A percentile compares a stretch with the other conserved stretches of the same genome.
These are phyloP conservation scores for Gnomoniopsis smithogilvyi DNA, from an alignment of 2,329 filamentous ascomycete species.

Conservation along the genomic window DNA sequence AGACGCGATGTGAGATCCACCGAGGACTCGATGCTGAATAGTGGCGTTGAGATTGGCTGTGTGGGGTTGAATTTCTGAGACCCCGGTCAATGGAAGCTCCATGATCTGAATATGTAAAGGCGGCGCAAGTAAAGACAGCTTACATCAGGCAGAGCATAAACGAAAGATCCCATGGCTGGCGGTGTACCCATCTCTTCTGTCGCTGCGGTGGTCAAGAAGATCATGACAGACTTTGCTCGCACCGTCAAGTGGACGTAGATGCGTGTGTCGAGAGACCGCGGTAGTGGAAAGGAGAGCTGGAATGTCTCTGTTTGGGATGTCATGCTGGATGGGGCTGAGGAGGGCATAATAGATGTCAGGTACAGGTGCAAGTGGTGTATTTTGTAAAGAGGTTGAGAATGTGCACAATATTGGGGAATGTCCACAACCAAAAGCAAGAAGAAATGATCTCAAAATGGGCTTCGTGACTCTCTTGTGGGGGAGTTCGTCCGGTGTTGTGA, in stretches of 20 bases:
- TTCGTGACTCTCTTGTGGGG: too few relatives aligned
- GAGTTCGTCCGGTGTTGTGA: too few relatives aligned
- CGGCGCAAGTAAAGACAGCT: conserved; percentile 21
- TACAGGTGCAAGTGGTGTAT: background rate
- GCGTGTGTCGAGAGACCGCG: conserved; percentile 56
- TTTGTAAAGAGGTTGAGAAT: background rate
- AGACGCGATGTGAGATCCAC: conserved; percentile 84
- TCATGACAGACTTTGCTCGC: conserved; percentile 52
- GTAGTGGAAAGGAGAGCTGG: conserved; percentile 58
- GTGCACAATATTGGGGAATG: too few relatives aligned
- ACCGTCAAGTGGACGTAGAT: conserved; percentile 59
- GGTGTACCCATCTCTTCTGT: conserved; percentile 48
- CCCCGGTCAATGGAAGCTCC: background rate
- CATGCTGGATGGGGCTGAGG: background rate
- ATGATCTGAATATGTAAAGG: background rate
- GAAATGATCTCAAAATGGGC: too few relatives aligned
- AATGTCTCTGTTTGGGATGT: conserved; percentile 21
- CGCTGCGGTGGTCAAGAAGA: conserved; percentile 60
- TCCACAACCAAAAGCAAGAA: too few relatives aligned
- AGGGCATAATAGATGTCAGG: background rate
- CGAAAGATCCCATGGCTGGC: conserved; percentile 76
- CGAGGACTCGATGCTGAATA: conserved; percentile 73
- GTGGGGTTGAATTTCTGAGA: conserved; percentile 47
- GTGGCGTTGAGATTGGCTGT: conserved; percentile 71
- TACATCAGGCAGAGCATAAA: conserved; percentile 92